Evolutionary conservation across 306 rosid genomes (phyloP), one percentile per base, ranked within the genome.

Genomic region (Dicorynia guianensis): DNA sequence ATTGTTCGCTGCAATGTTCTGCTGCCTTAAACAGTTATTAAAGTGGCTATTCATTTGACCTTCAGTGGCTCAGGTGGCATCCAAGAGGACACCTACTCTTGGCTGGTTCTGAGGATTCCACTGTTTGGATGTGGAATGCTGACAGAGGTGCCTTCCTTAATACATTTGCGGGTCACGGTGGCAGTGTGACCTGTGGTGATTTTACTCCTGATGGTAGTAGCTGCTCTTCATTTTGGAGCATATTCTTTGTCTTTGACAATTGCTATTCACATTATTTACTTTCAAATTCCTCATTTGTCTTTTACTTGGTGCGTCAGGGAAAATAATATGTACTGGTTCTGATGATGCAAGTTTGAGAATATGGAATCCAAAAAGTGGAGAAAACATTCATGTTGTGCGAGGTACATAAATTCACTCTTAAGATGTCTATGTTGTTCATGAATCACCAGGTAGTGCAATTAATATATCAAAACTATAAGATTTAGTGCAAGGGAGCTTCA

Each of bases 51-150:
- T 48, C 15, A 11, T 80, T 56, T 81, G 73, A 66, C 53, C 74
- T 85, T 75, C 84, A 95, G 99, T 95, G 99, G 99, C 82, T 95
- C 44, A 82, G 79, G 76, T 95, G 99, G 99, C 96, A 95, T 86
- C 97, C 99, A 25, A 89, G 86, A 78, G 97, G 96, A 65, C 91
- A 87, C 76, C 34, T 87, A 55, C 85, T 95, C 66, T 78, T 95
- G 77, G 99, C 93, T 74, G 97, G 97, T 90, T 89, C 92, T n/a
- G 96, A 95, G 65, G 97, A 95, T 69, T 84, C 83, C 59, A 79
- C 78, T 0, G 89, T 83, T 71, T 95, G 97, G 99, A 90, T 92
- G 97, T 95, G 99, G 97, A 89, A 95, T 86, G 87, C 89, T 13
- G 92, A 90, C 76, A 86, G 17, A 52, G 86, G 78, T 7, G 75